Percentiles rank a stretch among this genome's conserved stretches.
These are phyloP conservation scores for Vitis hybrid DNA, from an alignment of 177 flowering plant species.

Conservation along the genomic window DNA sequence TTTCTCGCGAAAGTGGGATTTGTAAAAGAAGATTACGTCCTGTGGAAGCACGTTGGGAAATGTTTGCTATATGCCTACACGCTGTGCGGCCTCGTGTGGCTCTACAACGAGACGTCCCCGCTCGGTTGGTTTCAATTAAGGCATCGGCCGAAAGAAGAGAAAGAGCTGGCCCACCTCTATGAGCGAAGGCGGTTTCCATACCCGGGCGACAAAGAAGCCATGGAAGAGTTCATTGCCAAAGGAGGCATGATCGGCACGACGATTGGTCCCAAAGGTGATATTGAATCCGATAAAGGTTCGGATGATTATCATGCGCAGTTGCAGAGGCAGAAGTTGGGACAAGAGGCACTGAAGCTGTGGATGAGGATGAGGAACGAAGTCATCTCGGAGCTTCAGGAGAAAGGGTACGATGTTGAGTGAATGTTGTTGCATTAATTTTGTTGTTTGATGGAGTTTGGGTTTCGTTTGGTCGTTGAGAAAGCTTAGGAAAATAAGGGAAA, in stretches of 20 bases:
- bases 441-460: neutral
- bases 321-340: conserved; percentile 73
- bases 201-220: conserved; percentile 89
- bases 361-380: conserved; percentile 91
- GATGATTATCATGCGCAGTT: conserved; percentile 53
- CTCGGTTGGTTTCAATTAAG: conserved; percentile 91
- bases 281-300: conserved; percentile 48
- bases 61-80: conserved; percentile 71
- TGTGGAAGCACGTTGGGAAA: conserved; percentile 86
- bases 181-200: conserved; percentile 76
- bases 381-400: conserved; percentile 76
- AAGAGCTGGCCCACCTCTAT: conserved; percentile 75
- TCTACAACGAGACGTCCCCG: conserved; percentile 87
- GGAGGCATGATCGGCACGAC: conserved; percentile 87
- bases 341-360: conserved; percentile 81
- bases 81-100: conserved; percentile 66
- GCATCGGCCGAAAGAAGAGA: conserved; percentile 86
- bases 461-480: no score
- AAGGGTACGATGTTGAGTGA: conserved; percentile 80
- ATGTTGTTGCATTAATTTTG: neutral
- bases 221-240: conserved; percentile 78
- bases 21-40: conserved; percentile 66
- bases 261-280: conserved; percentile 73
- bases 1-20: conserved; percentile 60
- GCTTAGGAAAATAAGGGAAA: no score